These are phyloP conservation scores for Exsudoporus floridanus DNA, from an alignment of 1,284 basidiomycete genomes.

Conservation along the genomic window DNA sequence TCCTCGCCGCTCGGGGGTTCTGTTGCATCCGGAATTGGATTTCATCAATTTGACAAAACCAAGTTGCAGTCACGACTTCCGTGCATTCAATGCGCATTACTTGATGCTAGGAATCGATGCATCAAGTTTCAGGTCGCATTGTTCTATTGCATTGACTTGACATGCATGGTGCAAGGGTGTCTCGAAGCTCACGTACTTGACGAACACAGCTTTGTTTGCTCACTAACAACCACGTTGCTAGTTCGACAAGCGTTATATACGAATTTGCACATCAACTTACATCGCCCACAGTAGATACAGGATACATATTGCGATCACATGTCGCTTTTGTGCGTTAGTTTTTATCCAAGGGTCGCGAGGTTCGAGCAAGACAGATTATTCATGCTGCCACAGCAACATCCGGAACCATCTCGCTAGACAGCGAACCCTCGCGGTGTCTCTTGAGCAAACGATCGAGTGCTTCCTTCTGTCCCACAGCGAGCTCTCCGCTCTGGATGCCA, in stretches of 20 bases:
- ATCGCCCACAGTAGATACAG: slow-evolving; percentile 8
- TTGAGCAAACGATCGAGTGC: slow-evolving; percentile 80
- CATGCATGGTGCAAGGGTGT: not conserved
- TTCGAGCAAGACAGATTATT: not conserved
- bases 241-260: not conserved
- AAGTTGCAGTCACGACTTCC: not conserved
- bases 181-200: not conserved
- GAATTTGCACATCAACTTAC: slow-evolving; percentile 7
- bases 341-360: not conserved
- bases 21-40: not conserved
- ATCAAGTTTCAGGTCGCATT: too few species aligned
- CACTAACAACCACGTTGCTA: too few species aligned
- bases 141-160: not conserved
- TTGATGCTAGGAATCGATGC: not conserved
- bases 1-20: not conserved
- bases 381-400: slow-evolving; percentile 12
- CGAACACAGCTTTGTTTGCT: too few species aligned
- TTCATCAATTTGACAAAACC: not conserved
- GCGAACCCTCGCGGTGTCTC: slow-evolving; percentile 57
- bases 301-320: slow-evolving; percentile 13
- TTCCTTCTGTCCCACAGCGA: slow-evolving; percentile 85
- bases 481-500: slow-evolving; percentile 82
- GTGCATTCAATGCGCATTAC: not conserved
- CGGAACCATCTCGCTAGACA: slow-evolving; percentile 16
- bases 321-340: slow-evolving; percentile 19